Conservation (phyloP, 2,329 filamentous ascomycete genomes). For the Trichoderma arundinaceum region DNA sequence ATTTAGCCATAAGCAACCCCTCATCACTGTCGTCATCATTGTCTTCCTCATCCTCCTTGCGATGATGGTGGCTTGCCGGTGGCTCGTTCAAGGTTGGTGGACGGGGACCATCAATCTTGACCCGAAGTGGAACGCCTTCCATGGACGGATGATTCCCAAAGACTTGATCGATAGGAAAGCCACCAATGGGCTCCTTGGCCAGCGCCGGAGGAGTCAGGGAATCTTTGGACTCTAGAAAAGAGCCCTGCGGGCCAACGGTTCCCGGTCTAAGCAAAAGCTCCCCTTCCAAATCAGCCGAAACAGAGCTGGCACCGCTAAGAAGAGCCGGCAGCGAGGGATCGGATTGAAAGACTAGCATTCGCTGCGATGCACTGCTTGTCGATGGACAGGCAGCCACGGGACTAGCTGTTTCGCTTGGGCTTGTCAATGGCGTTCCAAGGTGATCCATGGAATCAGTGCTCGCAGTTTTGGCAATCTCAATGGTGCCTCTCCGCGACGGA, state of each 20-base stretch:
- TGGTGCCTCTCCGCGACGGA: conserved; percentile 50
- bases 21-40: conserved; percentile 61
- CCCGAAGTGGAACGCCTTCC: conserved; percentile 42
- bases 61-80: conserved; percentile 19
- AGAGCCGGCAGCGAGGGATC: conserved; percentile 68
- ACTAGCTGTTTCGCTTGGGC: conserved; percentile 59
- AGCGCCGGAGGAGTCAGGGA: conserved; percentile 60
- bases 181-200: conserved; percentile 52
- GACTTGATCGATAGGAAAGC: conserved; percentile 54
- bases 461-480: conserved; percentile 55
- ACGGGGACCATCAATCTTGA: conserved; percentile 39
- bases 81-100: conserved; percentile 23
- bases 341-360: conserved; percentile 62
- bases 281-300: conserved; percentile 66
- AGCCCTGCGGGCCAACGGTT: conserved; percentile 49
- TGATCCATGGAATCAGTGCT: conserved; percentile 58
- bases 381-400: conserved; percentile 52
- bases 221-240: conserved; percentile 58
- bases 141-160: conserved; percentile 44
- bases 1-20: conserved; percentile 59
- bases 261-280: conserved; percentile 62
- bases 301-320: conserved; percentile 67
- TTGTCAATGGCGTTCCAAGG: conserved; percentile 59
- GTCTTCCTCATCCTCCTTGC: conserved; percentile 49
- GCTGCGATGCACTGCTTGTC: conserved; percentile 51